phyloP scores from a whole-genome alignment of 2,329 filamentous ascomycete genomes.

The Aaosphaeria arxii region DNA sequence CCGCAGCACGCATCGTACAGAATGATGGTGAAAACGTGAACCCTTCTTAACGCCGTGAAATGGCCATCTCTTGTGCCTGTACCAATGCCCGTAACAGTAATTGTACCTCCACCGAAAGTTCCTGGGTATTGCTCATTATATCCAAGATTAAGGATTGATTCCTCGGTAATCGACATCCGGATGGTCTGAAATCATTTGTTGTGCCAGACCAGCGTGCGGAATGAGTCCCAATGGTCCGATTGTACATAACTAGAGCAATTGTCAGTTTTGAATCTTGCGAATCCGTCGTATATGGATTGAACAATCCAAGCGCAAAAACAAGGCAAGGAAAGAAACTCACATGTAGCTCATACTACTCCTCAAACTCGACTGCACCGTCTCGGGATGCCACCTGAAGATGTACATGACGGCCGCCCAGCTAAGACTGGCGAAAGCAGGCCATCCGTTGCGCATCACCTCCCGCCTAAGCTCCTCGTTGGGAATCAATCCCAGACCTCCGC shows the following conservation, averaged over 20 bases:
- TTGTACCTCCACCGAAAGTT: too few species aligned
- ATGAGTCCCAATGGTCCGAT: constrained; percentile 83
- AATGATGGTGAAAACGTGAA: too few species aligned
- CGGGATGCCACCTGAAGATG: constrained; percentile 87
- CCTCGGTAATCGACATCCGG: too few species aligned
- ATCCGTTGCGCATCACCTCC: constrained; percentile 60
- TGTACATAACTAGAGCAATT: constrained; percentile 60
- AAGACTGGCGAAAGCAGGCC: constrained; percentile 86
- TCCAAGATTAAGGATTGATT: too few species aligned
- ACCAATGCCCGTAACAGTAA: too few species aligned
- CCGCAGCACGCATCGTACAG: too few species aligned
- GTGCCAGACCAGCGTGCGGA: constrained; percentile 81
- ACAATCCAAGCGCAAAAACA: background rate
- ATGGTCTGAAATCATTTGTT: constrained; percentile 55
- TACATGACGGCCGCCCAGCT: constrained; percentile 97
- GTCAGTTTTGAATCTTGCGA: background rate
- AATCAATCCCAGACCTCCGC: constrained; percentile 39
- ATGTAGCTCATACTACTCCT: constrained; percentile 97
- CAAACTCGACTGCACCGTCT: constrained; percentile 86
- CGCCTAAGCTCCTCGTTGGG: constrained; percentile 35
- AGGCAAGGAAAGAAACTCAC: constrained; percentile 52
- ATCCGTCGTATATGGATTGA: too few species aligned
- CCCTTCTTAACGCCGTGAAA: too few species aligned
- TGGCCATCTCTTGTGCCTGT: too few species aligned
- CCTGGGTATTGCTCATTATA: too few species aligned